Evolutionary conservation across 1,284 basidiomycete species (phyloP).

Genomic region (Ceratobasidium sp.): DNA sequence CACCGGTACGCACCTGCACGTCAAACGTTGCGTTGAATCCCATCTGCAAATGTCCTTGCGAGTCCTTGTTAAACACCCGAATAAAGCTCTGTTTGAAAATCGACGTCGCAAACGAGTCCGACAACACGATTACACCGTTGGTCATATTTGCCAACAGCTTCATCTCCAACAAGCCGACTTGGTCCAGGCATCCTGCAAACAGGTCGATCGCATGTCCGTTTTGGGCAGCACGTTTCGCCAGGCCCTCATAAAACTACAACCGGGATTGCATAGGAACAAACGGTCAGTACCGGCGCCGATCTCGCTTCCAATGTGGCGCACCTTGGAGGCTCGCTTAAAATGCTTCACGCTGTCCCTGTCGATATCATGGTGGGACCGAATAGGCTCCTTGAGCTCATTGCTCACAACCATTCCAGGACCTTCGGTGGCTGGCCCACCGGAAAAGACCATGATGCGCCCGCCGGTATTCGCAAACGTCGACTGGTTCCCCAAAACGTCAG

Average conservation of each 20-base stretch:
- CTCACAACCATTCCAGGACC: slow-evolving; percentile 97
- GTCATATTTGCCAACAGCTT: slow-evolving; percentile 93
- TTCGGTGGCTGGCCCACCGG: slow-evolving; percentile 96
- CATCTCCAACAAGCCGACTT: slow-evolving; percentile 98
- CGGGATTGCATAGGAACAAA: slow-evolving; percentile 7
- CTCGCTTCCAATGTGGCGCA: slow-evolving; percentile 52
- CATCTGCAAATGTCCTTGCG: slow-evolving; percentile 92
- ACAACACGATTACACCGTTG: slow-evolving; percentile 94
- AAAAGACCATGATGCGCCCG: slow-evolving; percentile 94
- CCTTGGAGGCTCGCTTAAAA: slow-evolving; percentile 96
- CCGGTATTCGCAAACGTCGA: slow-evolving; percentile 96
- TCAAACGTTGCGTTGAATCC: slow-evolving; percentile 99
- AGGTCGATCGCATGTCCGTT: slow-evolving; percentile 96
- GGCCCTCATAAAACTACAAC: slow-evolving; percentile 87
- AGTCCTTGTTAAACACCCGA: slow-evolving; percentile 92
- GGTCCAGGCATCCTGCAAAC: slow-evolving; percentile 97
- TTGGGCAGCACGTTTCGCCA: slow-evolving; percentile 91
- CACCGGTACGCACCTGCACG: slow-evolving; percentile 71
- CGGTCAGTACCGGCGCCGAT: not conserved
- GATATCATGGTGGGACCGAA: slow-evolving; percentile 99
- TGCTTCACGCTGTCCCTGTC: slow-evolving; percentile 97
- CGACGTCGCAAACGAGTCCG: slow-evolving; percentile 97
- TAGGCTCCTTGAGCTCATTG: slow-evolving; percentile 95
- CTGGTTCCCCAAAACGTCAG: slow-evolving; percentile 51
- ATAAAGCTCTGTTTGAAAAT: slow-evolving; percentile 99